Evolutionary conservation across 2,329 filamentous ascomycete genomes (phyloP).

Genomic region (Aspergillus fructus): DNA sequence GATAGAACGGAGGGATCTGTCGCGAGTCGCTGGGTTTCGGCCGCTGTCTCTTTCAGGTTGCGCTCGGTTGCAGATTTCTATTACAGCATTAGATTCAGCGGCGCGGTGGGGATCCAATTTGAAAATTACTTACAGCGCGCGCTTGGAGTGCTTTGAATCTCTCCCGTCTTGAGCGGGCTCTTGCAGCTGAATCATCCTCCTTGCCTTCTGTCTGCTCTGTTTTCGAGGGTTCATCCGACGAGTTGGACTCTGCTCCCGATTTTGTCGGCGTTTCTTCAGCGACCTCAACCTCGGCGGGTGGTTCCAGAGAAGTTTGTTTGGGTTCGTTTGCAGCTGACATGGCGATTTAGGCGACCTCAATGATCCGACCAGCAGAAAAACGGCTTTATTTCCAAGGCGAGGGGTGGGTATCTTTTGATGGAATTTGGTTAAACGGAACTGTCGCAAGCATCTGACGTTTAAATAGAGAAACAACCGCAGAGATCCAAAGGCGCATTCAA

Average conservation of each 20-base stretch:
- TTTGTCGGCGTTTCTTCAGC: slow-evolving; percentile 12
- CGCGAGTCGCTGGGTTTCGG: slow-evolving; percentile 75
- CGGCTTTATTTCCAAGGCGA: neutral
- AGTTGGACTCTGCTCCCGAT: slow-evolving; percentile 3
- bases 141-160: slow-evolving; percentile 86
- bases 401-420: too few species aligned
- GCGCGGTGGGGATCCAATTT: neutral
- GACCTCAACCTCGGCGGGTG: slow-evolving; percentile 11
- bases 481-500: neutral
- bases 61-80: slow-evolving; percentile 44
- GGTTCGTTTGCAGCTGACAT: slow-evolving; percentile 16
- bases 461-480: neutral
- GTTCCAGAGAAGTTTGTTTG: neutral
- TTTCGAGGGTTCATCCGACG: neutral
- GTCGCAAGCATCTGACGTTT: neutral
- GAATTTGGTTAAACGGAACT: neutral
- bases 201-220: slow-evolving; percentile 7
- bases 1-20: slow-evolving; percentile 75
- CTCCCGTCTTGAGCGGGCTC: slow-evolving; percentile 64
- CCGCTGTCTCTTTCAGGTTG: slow-evolving; percentile 81
- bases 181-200: slow-evolving; percentile 29
- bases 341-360: too few species aligned
- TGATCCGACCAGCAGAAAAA: neutral
- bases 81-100: slow-evolving; percentile 20
- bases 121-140: slow-evolving; percentile 56